phyloP scores from a whole-genome alignment of 176 grass and related monocot species.

The Zizania latifolia region DNA sequence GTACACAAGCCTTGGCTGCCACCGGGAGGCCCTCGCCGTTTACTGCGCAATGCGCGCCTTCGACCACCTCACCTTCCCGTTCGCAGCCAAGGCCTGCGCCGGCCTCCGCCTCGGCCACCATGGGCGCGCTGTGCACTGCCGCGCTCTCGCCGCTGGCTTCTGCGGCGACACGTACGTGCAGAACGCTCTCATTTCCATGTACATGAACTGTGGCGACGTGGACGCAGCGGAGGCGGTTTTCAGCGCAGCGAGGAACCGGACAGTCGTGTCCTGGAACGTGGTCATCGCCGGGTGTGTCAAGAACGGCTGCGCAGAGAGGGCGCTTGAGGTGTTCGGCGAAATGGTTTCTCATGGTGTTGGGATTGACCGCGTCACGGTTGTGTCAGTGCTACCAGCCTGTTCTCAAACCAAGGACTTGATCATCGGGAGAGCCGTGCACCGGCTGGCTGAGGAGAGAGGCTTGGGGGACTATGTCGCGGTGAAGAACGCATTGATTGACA shows the following conservation, averaged over 20 bases:
- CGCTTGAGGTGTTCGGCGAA: slow-evolving; percentile 37
- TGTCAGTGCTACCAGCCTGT: slow-evolving; percentile 59
- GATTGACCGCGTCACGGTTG: slow-evolving; percentile 46
- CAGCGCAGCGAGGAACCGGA: slow-evolving; percentile 23
- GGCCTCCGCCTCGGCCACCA: slow-evolving; percentile 22
- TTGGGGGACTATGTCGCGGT: slow-evolving; percentile 39
- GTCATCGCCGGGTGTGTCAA: slow-evolving; percentile 43
- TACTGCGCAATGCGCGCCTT: slow-evolving; percentile 46
- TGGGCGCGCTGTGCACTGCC: slow-evolving; percentile 43
- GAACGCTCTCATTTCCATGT: slow-evolving; percentile 57
- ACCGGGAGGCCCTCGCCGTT: slow-evolving; percentile 33
- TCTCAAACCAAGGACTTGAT: slow-evolving; percentile 40
- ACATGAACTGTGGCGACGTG: slow-evolving; percentile 47
- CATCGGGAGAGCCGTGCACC: slow-evolving; percentile 41
- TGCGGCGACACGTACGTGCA: slow-evolving; percentile 46
- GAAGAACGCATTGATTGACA: slow-evolving; percentile 56
- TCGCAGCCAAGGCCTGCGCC: slow-evolving; percentile 55
- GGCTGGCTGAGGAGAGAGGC: slow-evolving; percentile 37
- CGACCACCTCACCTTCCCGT: slow-evolving; percentile 65
- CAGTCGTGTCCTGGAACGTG: slow-evolving; percentile 54
- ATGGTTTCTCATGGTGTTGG: slow-evolving; percentile 26
- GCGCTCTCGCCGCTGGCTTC: slow-evolving; percentile 41
- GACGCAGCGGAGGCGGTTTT: slow-evolving; percentile 33
- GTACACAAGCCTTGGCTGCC: slow-evolving; percentile 28
- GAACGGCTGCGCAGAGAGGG: slow-evolving; percentile 33